A percentile compares a stretch with the other conserved stretches of the same genome.
Conservation (phyloP, 2,329 filamentous ascomycete species). For the Penicillium sclerotiorum region DNA sequence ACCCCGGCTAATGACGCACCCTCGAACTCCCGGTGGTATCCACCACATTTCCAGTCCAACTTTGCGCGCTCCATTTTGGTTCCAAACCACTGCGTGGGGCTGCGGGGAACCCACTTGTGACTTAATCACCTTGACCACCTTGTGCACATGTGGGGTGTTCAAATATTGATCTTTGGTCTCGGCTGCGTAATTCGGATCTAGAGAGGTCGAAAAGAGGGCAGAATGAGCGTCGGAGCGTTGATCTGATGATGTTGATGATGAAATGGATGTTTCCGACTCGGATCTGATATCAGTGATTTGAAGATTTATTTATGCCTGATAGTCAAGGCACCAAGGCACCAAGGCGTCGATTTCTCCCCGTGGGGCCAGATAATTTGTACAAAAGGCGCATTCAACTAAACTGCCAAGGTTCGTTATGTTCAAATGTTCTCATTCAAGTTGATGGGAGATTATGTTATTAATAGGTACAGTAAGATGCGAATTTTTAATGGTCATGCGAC, state of each 20-base stretch:
- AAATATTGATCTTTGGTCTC: neutral
- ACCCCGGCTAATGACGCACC: slow-evolving; percentile 14
- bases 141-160: neutral
- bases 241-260: no score
- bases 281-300: no score
- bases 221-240: no score
- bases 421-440: neutral
- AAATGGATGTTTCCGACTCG: accelerated
- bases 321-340: neutral
- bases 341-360: neutral
- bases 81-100: slow-evolving; percentile 25
- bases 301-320: no score
- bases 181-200: no score
- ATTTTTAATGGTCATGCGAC: neutral
- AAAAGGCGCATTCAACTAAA: no score
- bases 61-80: slow-evolving; percentile 1
- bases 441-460: neutral
- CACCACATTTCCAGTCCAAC: neutral
- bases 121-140: no score
- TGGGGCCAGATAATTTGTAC: no score
- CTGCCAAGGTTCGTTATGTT: no score
- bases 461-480: neutral
- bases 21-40: slow-evolving; percentile 18
- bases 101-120: slow-evolving; percentile 24
- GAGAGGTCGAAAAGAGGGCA: no score